Evolutionary conservation across 768 basidiomycete genomes (phyloP).

Genomic region (Psilocybe cubensis): DNA sequence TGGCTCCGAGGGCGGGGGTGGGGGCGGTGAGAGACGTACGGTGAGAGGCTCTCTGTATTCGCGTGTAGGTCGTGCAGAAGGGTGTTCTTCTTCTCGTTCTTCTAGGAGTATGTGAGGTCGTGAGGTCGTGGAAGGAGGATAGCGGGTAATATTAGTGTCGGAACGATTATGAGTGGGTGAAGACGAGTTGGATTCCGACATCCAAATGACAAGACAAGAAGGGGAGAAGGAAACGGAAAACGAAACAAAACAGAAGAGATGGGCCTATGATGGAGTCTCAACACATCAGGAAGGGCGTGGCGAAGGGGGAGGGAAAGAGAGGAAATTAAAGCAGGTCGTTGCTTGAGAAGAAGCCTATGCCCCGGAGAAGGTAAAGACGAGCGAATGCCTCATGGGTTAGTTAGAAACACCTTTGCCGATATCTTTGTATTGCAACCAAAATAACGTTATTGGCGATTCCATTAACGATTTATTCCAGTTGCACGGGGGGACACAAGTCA

Average conservation of each 20-base stretch:
- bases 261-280: constrained; percentile 44
- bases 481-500: constrained; percentile 9
- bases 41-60: constrained; percentile 29
- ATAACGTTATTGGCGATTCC: constrained; percentile 33
- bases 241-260: constrained; percentile 30
- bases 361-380: constrained; percentile 22
- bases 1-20: constrained; percentile 27
- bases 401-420: constrained; percentile 33
- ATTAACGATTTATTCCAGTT: constrained; percentile 32
- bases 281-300: constrained; percentile 40
- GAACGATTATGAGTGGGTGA: constrained; percentile 38
- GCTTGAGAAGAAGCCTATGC: constrained; percentile 19
- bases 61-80: constrained; percentile 38
- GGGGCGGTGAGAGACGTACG: constrained; percentile 30
- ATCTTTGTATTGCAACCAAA: constrained; percentile 33
- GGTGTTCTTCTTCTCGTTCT: constrained; percentile 32
- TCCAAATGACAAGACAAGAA: constrained; percentile 1
- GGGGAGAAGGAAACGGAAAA: constrained; percentile 43
- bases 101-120: constrained; percentile 37
- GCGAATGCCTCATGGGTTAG: constrained; percentile 29
- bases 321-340: constrained; percentile 27
- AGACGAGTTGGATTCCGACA: constrained; percentile 2
- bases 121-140: constrained; percentile 41
- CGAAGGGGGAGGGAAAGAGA: constrained; percentile 21
- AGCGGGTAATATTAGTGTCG: constrained; percentile 38